Evolutionary conservation across 345 rosid genomes (phyloP), one percentile per base, ranked within the genome.

Genomic region (Bruguiera parviflora): DNA sequence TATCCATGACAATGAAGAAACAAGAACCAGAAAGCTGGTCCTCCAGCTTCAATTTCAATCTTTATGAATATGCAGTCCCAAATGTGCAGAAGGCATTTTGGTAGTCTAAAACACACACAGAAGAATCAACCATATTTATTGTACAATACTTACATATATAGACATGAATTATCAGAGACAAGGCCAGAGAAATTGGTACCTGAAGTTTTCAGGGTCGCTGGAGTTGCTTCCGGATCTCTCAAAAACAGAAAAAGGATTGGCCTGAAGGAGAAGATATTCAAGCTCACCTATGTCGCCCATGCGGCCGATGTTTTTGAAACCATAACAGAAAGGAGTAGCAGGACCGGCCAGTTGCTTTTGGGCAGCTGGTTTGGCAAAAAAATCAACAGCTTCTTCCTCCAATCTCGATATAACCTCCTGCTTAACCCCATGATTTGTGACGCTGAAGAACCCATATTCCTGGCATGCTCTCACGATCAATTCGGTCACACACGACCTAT

Each of bases 241-340:
- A 21, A 73, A 57, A 47, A 86, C 67, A 75, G 79, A 82, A 31
- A 61, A 61, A 47, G 86, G 88, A 63, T 87, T 74, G 59, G 91
- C 71, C 8, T 85, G 77, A 60, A 92, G 85, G 29, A 92, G 81
- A 75, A 95, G 88, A 67, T 87, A 92, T 71, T 95, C 99, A 28
- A 95, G 83, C 60, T 87, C 96, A 5, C 97, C 99, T 15, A 76
- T 51, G 56, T 95, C 97, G 46, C 97, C 99, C 43, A 82, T 89
- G 68, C 77, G 66, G 18, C 99, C 99, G 10, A 95, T 92, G 73
- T 77, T 89, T 47, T 85, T 92, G 77, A 79, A 76, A 20, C 97
- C 99, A 78, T 95, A 95, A 20, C 96, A 96, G 29, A 85, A 87
- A 28, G 99, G 91, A 64, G 35, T 68, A 3, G 82, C 77, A 4